Percentiles rank a stretch among this genome's conserved stretches.
Conservation (phyloP, 2,329 filamentous ascomycete species). For the Aspergillus arachidicola region DNA sequence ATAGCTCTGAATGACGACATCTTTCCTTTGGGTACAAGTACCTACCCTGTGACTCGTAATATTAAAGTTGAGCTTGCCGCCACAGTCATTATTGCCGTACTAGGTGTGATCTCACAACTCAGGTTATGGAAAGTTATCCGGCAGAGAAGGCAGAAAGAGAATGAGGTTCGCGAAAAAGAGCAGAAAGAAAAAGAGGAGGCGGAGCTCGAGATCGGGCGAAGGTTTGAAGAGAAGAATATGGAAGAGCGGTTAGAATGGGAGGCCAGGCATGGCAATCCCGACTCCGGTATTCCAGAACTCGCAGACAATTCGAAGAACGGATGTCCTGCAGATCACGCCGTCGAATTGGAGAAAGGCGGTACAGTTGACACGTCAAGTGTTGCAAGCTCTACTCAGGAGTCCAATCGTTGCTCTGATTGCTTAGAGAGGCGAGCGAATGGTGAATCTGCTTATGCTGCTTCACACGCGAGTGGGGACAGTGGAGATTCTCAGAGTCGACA, state of each 20-base stretch:
- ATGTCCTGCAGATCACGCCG: constrained; percentile 12
- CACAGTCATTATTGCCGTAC: constrained; percentile 71
- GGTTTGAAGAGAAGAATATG: constrained; percentile 51
- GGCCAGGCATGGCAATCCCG: constrained; percentile 66
- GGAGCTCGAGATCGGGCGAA: constrained; percentile 71
- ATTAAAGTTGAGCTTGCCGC: constrained; percentile 83
- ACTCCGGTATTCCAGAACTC: constrained; percentile 32
- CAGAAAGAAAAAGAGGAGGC: constrained; percentile 61
- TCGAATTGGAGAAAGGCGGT: constrained; percentile 25
- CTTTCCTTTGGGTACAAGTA: constrained; percentile 75
- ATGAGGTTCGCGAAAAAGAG: constrained; percentile 52
- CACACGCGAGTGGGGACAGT: constrained; percentile 11
- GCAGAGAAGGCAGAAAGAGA: constrained; percentile 51
- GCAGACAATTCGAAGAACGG: constrained; percentile 19
- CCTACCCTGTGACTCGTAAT: constrained; percentile 83
- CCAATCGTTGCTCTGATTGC: constrained; percentile 24
- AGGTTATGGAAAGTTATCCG: constrained; percentile 81
- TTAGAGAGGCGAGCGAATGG: constrained; percentile 17
- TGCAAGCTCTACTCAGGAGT: constrained; percentile 18
- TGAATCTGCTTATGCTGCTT: constrained; percentile 14
- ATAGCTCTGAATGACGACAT: constrained; percentile 71
- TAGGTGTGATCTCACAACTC: constrained; percentile 81
- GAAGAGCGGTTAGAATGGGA: constrained; percentile 68
- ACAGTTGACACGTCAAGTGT: constrained; percentile 29
- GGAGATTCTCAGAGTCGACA: constrained; percentile 6